These are phyloP conservation scores for Vachellia collinsii DNA, from an alignment of 306 rosid species.

Conservation along the genomic window DNA sequence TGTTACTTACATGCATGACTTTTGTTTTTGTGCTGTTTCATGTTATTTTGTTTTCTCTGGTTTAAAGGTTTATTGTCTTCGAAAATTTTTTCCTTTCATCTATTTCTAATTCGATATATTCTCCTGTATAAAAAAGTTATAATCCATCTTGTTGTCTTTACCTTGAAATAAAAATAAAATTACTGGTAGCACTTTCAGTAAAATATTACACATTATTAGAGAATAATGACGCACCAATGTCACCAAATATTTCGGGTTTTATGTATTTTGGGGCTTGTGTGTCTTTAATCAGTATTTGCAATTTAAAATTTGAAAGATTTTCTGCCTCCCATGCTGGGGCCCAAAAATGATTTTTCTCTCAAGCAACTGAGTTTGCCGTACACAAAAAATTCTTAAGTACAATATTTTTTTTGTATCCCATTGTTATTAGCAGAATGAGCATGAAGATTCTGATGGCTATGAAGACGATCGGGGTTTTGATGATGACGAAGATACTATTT, in stretches of 20 bases:
- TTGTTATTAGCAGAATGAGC: constrained; percentile 59
- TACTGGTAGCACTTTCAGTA: constrained; percentile 1
- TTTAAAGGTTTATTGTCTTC: not conserved
- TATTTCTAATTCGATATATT: too few relatives aligned
- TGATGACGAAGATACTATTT: constrained; percentile 34
- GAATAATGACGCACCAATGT: not conserved
- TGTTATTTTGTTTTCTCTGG: not conserved
- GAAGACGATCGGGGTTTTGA: constrained; percentile 37
- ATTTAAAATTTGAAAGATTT: not conserved
- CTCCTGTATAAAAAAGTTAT: not conserved
- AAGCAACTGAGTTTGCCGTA: not conserved
- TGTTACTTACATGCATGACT: not conserved
- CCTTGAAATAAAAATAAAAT: too few relatives aligned
- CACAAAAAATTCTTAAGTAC: not conserved
- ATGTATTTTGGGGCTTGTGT: not conserved
- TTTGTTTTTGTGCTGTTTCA: not conserved
- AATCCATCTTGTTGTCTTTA: not conserved
- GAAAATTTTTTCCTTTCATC: not conserved
- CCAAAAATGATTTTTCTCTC: not conserved
- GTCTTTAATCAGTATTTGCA: not conserved
- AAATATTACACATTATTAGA: constrained; percentile 16
- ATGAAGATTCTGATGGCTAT: constrained; percentile 49
- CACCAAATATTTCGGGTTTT: constrained; percentile 3
- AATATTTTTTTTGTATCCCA: not conserved
- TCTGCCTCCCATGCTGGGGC: constrained; percentile 17